Conservation (phyloP, 352 stramenopile genomes). For the Pythium dissimile region DNA sequence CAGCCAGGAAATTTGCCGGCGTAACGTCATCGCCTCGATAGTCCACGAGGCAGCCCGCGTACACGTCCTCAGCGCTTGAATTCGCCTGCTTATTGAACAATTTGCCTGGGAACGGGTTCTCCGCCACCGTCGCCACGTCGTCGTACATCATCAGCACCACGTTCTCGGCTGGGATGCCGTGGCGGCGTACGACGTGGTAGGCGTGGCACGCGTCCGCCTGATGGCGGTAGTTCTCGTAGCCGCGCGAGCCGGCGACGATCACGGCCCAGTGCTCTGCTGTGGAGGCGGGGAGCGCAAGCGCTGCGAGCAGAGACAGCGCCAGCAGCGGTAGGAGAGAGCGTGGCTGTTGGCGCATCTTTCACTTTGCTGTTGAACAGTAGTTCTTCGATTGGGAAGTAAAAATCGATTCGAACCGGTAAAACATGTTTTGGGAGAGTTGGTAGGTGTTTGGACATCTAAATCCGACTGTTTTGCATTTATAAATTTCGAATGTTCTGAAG, state of each 20-base stretch:
- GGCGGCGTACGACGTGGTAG: constrained; percentile 87
- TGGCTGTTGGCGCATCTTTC: no score
- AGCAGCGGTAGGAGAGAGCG: not conserved
- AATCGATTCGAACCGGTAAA: no score
- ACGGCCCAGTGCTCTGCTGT: constrained; percentile 84
- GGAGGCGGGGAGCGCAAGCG: not conserved
- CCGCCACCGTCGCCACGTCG: constrained; percentile 69
- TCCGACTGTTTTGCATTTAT: no score
- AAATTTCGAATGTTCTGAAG: no score
- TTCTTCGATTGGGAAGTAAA: no score
- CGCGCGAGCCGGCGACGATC: constrained; percentile 83
- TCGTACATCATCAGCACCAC: constrained; percentile 94
- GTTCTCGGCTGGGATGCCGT: constrained; percentile 84
- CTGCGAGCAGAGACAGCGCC: not conserved
- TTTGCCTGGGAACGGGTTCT: constrained; percentile 85
- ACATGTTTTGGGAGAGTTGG: no score
- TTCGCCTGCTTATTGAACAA: constrained; percentile 86
- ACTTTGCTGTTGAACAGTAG: no score
- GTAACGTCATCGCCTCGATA: constrained; percentile 73
- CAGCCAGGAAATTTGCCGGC: constrained; percentile 81
- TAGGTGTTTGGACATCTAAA: no score
- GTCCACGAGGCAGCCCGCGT: constrained; percentile 75
- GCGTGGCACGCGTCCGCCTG: constrained; percentile 88
- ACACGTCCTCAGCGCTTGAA: constrained; percentile 68
- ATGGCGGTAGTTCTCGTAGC: constrained; percentile 91